Base-by-base conservation (phyloP, 2,329 filamentous ascomycete genomes). In the Verticillium nonalfalfae region DNA sequence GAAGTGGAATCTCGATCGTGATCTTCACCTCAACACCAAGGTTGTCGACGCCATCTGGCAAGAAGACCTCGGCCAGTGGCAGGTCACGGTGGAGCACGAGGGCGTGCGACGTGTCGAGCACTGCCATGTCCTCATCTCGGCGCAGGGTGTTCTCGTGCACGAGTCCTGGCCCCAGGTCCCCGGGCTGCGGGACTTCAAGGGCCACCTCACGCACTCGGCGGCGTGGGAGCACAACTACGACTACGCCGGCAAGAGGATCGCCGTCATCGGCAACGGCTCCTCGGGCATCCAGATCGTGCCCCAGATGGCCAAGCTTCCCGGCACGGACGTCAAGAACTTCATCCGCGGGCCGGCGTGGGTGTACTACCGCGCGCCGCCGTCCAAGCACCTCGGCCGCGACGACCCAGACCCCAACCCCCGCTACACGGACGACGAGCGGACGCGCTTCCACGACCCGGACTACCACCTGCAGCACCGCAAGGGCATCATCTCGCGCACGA, bases 381-480 rank as follows among this genome's bases (percentile, higher is more conserved):
- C 68, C 4, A 71, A 70, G 61, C 69, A 71, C 35, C 63, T 70
- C 1, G 35, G 35, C 35, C 35, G 35, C 35, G 35, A 36, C 35
- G 35, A 36, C 26, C 66, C 70, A 3, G 71, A 72, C 6, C 68
- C 70, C 40, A 76, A 63, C 10, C 68, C 70, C 0, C 36, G 62
- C 7, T 72, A 72, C 45, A 63, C 68, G 1, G 69, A 72, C 1
- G 63, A 77, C 33, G 79, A 85, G 21, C 76, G 82, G 59, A 72
- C 77, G 1, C 75, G 81, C 13, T 78, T 79, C 0, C 64, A 87
- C 61, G 82, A 87, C 62, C 82, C 84, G 0, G 74, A 79, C 11
- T 76, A 71, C 14, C 87, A 86, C 66, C 69, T 84, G 1, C 66
- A 74, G 9, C 82, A 81, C 61, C 75, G 81, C 18, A 82, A 78